Base-by-base conservation (phyloP, 78 protist genomes). In the Polysphondylium violaceum region DNA sequence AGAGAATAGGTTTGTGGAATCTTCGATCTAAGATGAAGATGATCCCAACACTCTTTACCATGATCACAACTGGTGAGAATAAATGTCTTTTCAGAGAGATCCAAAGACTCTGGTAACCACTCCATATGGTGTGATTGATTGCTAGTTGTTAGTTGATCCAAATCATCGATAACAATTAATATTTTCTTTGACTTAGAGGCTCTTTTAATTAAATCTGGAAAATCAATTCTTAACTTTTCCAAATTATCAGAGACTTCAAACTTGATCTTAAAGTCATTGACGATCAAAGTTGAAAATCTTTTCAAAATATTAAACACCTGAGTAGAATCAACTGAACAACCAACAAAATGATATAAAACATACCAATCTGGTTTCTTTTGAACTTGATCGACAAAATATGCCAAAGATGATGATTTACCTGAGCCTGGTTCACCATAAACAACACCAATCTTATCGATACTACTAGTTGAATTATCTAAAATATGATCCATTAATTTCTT, bases 71-170 rank as follows among this genome's bases (percentile, higher is more conserved):
- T 44, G 8, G 55, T 19, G 16, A 81, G 1, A 8, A 81, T n/a
- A 33, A 21, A 47, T 38, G 38, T 21, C 33, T 41, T 81, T 11
- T 31, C n/a, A 50, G 51, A 38, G 3, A 81, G 35, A 17, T 81
- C 89, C 0, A 25, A 6, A 12, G 67, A 12, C 9, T 81, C 89
- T 55, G 89, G 89, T 55, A 81, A 81, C 89, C 89, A 81, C 36
- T 81, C 89, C 89, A 81, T 68, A 55, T 81, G 89, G 68, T 81
- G 77, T 38, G 76, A 33, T 55, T 81, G 89, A 81, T 81, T 68
- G 1, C 41, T 23, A 40, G 76, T 40, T 43, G 50, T 16, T 51
- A 81, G 27, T 21, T 68, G 58, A 56, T 81, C 89, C 19, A 81
- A 55, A 68, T 63, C 77, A 51, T 81, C 89, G 19, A 81, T 67